phyloP scores from a whole-genome alignment of 169 alveolate species.

The Toxoplasma gondii region DNA sequence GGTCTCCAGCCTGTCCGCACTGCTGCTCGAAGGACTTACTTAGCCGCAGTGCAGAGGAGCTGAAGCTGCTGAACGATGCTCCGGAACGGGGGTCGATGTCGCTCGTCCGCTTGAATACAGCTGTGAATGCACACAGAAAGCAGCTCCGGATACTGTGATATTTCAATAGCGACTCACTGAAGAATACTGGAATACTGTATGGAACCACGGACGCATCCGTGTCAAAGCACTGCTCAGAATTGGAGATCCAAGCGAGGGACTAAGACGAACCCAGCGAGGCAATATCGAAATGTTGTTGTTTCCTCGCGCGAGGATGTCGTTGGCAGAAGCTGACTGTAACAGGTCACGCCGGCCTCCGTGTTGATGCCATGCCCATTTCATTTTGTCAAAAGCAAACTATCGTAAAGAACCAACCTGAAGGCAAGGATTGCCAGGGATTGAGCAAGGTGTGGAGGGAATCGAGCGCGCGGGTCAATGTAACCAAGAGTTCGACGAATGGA shows the following conservation, averaged over 20 bases:
- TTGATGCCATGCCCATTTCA: no score
- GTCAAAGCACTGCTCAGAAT: no score
- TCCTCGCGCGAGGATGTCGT: no score
- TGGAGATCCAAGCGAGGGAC: no score
- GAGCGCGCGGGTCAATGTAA: constrained; percentile 51
- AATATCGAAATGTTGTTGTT: no score
- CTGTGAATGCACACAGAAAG: background rate
- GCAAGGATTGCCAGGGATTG: constrained; percentile 34
- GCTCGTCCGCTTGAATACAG: constrained; percentile 51
- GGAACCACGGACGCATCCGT: no score
- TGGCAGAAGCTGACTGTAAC: no score
- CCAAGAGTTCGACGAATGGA: background rate
- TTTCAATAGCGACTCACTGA: background rate
- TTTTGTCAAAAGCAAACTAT: background rate
- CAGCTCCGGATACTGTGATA: background rate
- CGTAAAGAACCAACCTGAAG: background rate
- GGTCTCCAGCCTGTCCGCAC: no score
- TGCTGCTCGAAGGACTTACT: background rate
- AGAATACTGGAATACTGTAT: background rate
- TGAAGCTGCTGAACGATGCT: constrained; percentile 35
- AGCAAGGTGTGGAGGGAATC: constrained; percentile 20
- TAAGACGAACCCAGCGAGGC: no score
- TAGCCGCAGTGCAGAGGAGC: constrained; percentile 13
- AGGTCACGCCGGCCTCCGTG: no score
- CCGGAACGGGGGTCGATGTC: constrained; percentile 32